These are phyloP conservation scores for Globisporangium cederbergense DNA, from an alignment of 352 stramenopile species.

Conservation along the genomic window DNA sequence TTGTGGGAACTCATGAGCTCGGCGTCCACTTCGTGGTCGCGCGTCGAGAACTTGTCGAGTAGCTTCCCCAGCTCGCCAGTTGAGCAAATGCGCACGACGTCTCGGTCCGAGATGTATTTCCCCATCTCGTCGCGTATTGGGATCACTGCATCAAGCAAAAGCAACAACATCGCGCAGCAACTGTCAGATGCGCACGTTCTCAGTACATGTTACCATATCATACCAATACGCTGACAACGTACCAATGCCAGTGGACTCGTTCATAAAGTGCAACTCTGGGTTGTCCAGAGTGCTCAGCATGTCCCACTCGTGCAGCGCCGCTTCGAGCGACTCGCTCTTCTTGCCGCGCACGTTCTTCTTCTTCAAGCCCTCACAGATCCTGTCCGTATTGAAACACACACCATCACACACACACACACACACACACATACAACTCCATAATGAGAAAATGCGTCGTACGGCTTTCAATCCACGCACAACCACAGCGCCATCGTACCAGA, in stretches of 20 bases:
- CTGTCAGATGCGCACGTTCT: background rate
- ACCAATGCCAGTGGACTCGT: slow-evolving; percentile 68
- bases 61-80: slow-evolving; percentile 52
- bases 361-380: slow-evolving; percentile 68
- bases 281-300: slow-evolving; percentile 36
- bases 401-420: background rate
- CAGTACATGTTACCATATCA: background rate
- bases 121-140: slow-evolving; percentile 49
- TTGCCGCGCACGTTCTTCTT: slow-evolving; percentile 54
- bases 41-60: slow-evolving; percentile 62
- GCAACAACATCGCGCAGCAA: background rate
- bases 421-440: background rate
- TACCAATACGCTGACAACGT: background rate
- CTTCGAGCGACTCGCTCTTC: slow-evolving; percentile 44
- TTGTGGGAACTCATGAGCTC: slow-evolving; percentile 64
- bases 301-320: slow-evolving; percentile 44
- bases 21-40: slow-evolving; percentile 51
- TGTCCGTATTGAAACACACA: slow-evolving; percentile 11
- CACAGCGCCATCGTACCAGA: slow-evolving; percentile 39
- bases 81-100: slow-evolving; percentile 73
- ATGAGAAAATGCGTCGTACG: background rate
- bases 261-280: slow-evolving; percentile 58
- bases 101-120: slow-evolving; percentile 57
- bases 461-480: background rate
- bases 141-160: slow-evolving; percentile 30